Percentiles rank a stretch among this genome's conserved stretches.
These are phyloP conservation scores for Grigorovia transvaalensis DNA, from an alignment of 805 yeast genomes.

Conservation along the genomic window DNA sequence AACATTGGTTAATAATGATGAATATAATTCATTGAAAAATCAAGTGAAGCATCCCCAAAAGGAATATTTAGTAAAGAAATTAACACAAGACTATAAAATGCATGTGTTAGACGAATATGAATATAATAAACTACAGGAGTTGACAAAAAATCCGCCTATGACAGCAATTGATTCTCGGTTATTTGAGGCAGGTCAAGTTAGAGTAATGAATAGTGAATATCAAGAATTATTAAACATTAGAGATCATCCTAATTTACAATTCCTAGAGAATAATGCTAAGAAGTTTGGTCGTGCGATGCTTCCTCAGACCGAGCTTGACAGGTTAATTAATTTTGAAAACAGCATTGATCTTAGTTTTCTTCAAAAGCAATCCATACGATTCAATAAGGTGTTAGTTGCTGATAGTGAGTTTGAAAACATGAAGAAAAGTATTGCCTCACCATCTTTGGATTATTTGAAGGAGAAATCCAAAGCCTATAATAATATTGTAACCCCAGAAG, in stretches of 20 bases:
- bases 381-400: background rate
- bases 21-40: slow-evolving; percentile 6
- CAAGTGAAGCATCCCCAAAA: slow-evolving; percentile 6
- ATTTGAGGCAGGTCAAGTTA: background rate
- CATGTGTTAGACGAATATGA: background rate
- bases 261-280: background rate
- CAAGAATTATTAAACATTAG: background rate
- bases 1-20: background rate
- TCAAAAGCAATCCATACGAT: background rate
- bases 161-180: background rate
- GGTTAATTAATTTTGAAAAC: slow-evolving; percentile 1
- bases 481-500: background rate
- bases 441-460: slow-evolving; percentile 12
- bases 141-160: background rate
- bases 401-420: background rate
- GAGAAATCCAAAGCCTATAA: slow-evolving; percentile 5
- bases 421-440: background rate
- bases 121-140: background rate
- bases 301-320: background rate
- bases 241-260: slow-evolving; percentile 1
- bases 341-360: background rate
- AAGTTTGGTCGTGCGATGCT: background rate
- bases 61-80: slow-evolving; percentile 7
- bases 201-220: background rate
- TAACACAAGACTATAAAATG: background rate